Percentiles rank a stretch among this genome's conserved stretches.
These are phyloP conservation scores for Populus deltoides DNA, from an alignment of 345 rosid genomes.

Conservation along the genomic window DNA sequence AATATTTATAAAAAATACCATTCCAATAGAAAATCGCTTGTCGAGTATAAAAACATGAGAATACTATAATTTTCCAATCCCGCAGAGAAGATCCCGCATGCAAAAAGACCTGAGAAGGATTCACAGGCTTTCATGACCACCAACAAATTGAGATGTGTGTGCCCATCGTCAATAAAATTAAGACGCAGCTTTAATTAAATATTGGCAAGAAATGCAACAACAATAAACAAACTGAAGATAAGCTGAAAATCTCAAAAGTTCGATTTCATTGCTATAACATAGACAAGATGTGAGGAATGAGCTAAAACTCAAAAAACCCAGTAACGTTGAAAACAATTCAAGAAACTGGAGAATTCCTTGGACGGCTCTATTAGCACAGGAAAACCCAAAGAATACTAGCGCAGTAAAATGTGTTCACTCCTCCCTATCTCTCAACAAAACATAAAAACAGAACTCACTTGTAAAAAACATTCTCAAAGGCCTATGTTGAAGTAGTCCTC, in stretches of 20 bases:
- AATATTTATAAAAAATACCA: too few relatives aligned
- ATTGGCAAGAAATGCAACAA: background rate
- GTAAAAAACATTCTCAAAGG: slow-evolving; percentile 33
- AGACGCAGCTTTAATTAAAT: background rate
- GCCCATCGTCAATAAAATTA: background rate
- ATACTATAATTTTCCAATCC: too few relatives aligned
- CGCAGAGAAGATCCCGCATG: too few relatives aligned
- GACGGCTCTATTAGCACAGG: slow-evolving; percentile 66
- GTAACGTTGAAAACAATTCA: background rate
- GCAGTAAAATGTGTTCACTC: slow-evolving; percentile 12
- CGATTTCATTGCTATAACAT: background rate
- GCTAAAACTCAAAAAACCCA: slow-evolving; percentile 13
- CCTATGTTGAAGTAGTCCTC: slow-evolving; percentile 19
- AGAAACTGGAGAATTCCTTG: slow-evolving; percentile 24
- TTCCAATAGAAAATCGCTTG: too few relatives aligned
- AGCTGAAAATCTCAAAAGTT: background rate
- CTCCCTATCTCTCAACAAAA: slow-evolving; percentile 9
- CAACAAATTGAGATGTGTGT: background rate
- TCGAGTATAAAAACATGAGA: too few relatives aligned
- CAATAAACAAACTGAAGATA: background rate
- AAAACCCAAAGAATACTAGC: slow-evolving; percentile 47
- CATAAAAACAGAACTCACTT: slow-evolving; percentile 12
- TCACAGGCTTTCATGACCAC: background rate
- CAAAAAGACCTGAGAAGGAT: too few relatives aligned
- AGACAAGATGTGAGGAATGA: background rate